These are phyloP conservation scores for Chlamydomonas eustigma DNA, from an alignment of 139 green algal genomes.

Conservation along the genomic window DNA sequence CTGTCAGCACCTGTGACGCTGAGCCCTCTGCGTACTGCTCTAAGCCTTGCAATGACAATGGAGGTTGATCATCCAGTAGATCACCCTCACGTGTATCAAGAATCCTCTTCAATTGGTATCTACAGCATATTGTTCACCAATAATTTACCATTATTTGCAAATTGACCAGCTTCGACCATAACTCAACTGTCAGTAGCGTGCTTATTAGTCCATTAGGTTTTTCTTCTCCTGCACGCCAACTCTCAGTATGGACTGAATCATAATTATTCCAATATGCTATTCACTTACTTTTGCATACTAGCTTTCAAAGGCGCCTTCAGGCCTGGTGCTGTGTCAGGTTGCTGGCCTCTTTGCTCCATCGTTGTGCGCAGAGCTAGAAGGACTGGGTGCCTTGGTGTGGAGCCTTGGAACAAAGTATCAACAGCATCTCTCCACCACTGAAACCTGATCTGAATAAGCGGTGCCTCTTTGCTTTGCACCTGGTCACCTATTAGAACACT, in stretches of 20 bases:
- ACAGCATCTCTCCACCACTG: slow-evolving; percentile 84
- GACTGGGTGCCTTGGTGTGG: slow-evolving; percentile 48
- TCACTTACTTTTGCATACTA: too few species aligned
- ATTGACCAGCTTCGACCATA: too few species aligned
- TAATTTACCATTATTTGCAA: too few species aligned
- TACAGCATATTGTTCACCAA: too few species aligned
- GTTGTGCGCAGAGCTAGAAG: slow-evolving; percentile 48
- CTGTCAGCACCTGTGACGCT: slow-evolving; percentile 31
- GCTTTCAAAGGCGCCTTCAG: too few species aligned
- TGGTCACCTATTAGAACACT: slow-evolving; percentile 51
- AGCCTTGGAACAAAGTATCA: slow-evolving; percentile 23
- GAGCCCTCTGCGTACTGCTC: slow-evolving; percentile 73
- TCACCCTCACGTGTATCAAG: slow-evolving; percentile 61
- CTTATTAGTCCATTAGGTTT: too few species aligned
- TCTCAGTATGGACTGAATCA: too few species aligned
- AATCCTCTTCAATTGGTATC: slow-evolving; percentile 70
- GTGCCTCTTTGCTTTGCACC: slow-evolving; percentile 15
- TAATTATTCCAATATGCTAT: too few species aligned
- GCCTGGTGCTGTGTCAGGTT: too few species aligned
- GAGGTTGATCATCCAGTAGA: slow-evolving; percentile 41
- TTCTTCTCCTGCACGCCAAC: too few species aligned
- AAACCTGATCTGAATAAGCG: slow-evolving; percentile 44
- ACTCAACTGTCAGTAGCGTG: too few species aligned
- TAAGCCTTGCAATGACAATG: slow-evolving; percentile 49
- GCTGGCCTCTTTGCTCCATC: slow-evolving; percentile 19